Evolutionary conservation across 1,284 basidiomycete species (phyloP).

Genomic region (Erythrobasidium hasegawianum): DNA sequence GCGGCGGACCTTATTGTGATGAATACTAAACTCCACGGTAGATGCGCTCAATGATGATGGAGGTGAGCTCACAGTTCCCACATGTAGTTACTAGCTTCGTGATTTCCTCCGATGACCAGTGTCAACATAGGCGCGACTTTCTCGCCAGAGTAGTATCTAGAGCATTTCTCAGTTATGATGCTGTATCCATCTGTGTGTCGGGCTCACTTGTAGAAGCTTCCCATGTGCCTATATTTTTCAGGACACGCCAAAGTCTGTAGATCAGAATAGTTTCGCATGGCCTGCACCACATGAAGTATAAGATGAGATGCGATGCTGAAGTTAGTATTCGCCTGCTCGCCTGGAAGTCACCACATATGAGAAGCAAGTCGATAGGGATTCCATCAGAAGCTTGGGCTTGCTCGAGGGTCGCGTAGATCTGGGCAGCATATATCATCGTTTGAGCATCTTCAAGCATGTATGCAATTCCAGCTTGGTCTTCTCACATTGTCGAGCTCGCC

Average conservation of each 20-base stretch:
- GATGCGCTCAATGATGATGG: no score
- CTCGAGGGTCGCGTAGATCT: constrained; percentile 74
- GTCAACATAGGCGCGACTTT: constrained; percentile 80
- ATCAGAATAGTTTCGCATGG: constrained; percentile 79
- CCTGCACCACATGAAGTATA: constrained; percentile 54
- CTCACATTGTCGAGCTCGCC: constrained; percentile 66
- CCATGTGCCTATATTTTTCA: constrained; percentile 77
- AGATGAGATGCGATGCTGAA: no score
- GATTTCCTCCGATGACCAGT: constrained; percentile 94
- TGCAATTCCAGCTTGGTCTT: no score
- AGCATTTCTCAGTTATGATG: no score
- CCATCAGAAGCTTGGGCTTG: constrained; percentile 60
- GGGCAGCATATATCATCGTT: no score
- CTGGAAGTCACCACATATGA: constrained; percentile 97
- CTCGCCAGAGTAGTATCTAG: constrained; percentile 84
- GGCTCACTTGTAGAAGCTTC: constrained; percentile 74
- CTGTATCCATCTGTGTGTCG: no score
- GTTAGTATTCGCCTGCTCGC: no score
- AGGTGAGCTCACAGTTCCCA: constrained; percentile 88
- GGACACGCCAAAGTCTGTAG: constrained; percentile 88
- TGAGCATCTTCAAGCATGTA: no score
- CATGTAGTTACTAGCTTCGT: constrained; percentile 95
- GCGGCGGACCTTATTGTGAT: background rate
- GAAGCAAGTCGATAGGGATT: constrained; percentile 73
- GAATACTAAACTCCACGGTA: no score